Conservation (phyloP, 345 rosid genomes). For the Atalantia buxifolia region DNA sequence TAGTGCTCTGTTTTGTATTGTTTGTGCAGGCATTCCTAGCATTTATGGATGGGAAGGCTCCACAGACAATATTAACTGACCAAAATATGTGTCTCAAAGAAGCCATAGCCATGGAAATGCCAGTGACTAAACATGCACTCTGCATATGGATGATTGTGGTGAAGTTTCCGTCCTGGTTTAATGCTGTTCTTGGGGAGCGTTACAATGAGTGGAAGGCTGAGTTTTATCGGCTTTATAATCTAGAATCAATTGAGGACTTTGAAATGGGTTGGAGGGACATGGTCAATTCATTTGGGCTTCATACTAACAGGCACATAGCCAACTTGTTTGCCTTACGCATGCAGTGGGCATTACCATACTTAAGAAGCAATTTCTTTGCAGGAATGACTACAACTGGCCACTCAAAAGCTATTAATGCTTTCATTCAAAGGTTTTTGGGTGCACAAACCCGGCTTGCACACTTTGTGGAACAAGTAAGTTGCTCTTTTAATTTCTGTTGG, state of each 20-base stretch:
- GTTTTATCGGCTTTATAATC: constrained; percentile 76
- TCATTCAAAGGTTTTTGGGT: constrained; percentile 88
- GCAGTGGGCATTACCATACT: constrained; percentile 84
- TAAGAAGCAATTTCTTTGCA: constrained; percentile 84
- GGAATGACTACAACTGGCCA: constrained; percentile 75
- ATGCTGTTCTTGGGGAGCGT: constrained; percentile 85
- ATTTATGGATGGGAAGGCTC: constrained; percentile 91
- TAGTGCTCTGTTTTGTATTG: constrained; percentile 20
- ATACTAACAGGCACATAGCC: constrained; percentile 75
- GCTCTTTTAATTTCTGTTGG: constrained; percentile 15
- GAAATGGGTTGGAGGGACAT: constrained; percentile 93
- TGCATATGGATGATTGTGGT: constrained; percentile 97
- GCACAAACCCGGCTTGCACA: constrained; percentile 91
- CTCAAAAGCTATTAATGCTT: constrained; percentile 81
- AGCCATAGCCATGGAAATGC: constrained; percentile 85
- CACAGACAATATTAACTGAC: constrained; percentile 86
- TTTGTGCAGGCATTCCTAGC: constrained; percentile 62
- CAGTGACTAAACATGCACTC: constrained; percentile 78
- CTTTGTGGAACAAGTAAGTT: constrained; percentile 83
- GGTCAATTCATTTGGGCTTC: constrained; percentile 80
- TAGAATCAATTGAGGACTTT: constrained; percentile 79
- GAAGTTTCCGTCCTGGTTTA: constrained; percentile 95
- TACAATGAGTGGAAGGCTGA: constrained; percentile 96
- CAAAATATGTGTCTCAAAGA: constrained; percentile 93
- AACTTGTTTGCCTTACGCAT: constrained; percentile 67